Base-by-base conservation (phyloP, 1,284 basidiomycete species). In the Boletus sp. region DNA sequence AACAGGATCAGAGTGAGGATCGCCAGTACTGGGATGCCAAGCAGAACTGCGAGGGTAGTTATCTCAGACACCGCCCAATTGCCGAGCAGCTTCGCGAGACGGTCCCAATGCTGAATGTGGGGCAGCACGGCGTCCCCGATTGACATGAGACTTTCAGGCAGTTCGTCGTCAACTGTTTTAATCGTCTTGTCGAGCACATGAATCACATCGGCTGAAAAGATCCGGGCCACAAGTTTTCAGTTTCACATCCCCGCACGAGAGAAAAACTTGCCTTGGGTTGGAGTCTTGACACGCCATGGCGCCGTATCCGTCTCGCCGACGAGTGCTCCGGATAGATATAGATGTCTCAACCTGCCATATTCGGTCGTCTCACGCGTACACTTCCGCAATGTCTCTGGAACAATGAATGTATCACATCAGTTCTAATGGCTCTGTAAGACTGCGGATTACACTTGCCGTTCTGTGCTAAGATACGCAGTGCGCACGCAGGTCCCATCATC, bases 151-250 rank as follows among this genome's bases (percentile, higher is more conserved):
- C 50, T 50, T 3, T 57, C 53, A 1, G 37, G 53, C 4, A 59
- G 16, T 17, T 60, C 60, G 17, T 38, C 56, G 9, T 62, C 61
- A 22, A 64, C 27, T 0, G 52, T 44, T 17, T 48, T 51, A 44
- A 62, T 55, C 60, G 66, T 46, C 37, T 59, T 65, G 19, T 62
- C 58, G 1, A 66, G 44, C 49, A 52, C 55, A 3, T 41, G 29
- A 6, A 49, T 33, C 25, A 62, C 51, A 19, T 62, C 56, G 2
- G 34, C 64, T 62, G n/a, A 19, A 20, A 3, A 20, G 20, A 44
- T 5, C 2, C 5, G 4, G 19, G 14, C 27, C 26, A 12, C 5
- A 23, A 2, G 4, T 3, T 8, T 3, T 22, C 13, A 56, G 26
- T n/a, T n/a, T 10, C 27, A 9, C 5, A n/a, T 19, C 8, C 3